Evolutionary conservation across 345 rosid genomes (phyloP), one percentile per base, ranked within the genome.

Genomic region (Eucalyptus brandiana): DNA sequence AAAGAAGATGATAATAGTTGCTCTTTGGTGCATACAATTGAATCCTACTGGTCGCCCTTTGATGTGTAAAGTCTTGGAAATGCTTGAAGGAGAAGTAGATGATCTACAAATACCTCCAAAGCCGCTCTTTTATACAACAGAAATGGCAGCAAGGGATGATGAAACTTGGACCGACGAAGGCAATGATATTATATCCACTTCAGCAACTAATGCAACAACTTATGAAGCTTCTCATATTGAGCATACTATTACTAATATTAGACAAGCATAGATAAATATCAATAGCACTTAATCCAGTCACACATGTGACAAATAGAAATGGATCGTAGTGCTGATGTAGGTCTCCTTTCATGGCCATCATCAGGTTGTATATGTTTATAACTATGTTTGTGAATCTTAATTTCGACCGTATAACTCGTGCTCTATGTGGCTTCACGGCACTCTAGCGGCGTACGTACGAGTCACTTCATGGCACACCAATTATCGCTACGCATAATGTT

Each of bases 301-400:
- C n/a, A 60, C 0, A 12, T 28, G 69, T 28, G 69, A 1, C 69
- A 60, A 12, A 28, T 3, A 28, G 17, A 60, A 12, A 2, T 0
- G 1, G 69, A 3, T 60, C 1, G 4, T 3, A 28, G 6, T 0
- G 2, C 28, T 60, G 17, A 28, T 60, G 32, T 60, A 60, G 32
- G 8, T 12, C 32, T 12, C 69, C 69, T 12, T 60, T 28, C 16
- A 28, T 60, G 32, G 69, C 4, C 32, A 60, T 12, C 4, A 28
- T 1, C 0, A 60, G 3, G 2, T 60, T 60, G 9, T 28, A 60
- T 12, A 12, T 60, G 17, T 28, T 12, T 60, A 12, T 60, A 12
- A 60, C 17, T 60, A 28, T 28, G 16, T 60, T 26, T 6, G 1
- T 60, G 67, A 12, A 28, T 60, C 32, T 12, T 26, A 60, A 4